A percentile compares a stretch with the other conserved stretches of the same genome.
phyloP scores from a whole-genome alignment of 441 rosid genomes.

The Croton setiger region DNA sequence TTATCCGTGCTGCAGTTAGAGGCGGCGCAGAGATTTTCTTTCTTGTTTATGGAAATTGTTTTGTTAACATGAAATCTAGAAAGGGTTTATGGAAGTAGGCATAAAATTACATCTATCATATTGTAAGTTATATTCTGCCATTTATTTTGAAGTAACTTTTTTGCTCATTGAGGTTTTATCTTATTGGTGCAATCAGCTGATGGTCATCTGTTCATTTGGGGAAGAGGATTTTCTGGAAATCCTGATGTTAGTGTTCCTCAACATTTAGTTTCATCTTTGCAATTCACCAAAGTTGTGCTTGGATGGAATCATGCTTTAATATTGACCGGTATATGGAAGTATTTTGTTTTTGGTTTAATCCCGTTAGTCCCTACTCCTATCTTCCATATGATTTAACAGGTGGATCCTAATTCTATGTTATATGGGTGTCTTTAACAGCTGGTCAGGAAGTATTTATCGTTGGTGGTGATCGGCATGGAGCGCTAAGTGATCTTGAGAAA shows the following conservation, averaged over 20 bases:
- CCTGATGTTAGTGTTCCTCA: slow-evolving; percentile 46
- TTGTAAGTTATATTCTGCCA: background rate
- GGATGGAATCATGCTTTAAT: slow-evolving; percentile 85
- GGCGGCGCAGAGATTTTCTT: background rate
- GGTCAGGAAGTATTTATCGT: slow-evolving; percentile 59
- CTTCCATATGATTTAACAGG: background rate
- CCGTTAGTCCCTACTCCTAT: background rate
- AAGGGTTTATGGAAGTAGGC: background rate
- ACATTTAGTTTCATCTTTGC: slow-evolving; percentile 32
- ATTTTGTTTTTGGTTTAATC: background rate
- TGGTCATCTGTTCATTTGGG: slow-evolving; percentile 66
- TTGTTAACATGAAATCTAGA: background rate
- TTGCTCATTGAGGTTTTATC: background rate
- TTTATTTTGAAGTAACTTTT: background rate
- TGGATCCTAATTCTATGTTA: slow-evolving; percentile 3
- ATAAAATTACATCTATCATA: slow-evolving; percentile 1
- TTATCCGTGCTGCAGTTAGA: background rate
- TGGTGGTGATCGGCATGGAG: slow-evolving; percentile 56
- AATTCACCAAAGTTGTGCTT: slow-evolving; percentile 40
- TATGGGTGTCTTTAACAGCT: slow-evolving; percentile 36
- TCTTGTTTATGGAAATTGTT: background rate
- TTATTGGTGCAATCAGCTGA: slow-evolving; percentile 38
- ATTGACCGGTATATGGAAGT: slow-evolving; percentile 46
- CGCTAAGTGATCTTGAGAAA: slow-evolving; percentile 39
- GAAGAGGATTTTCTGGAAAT: slow-evolving; percentile 62